A percentile compares a stretch with the other conserved stretches of the same genome.
Evolutionary conservation across 2,329 filamentous ascomycete genomes (phyloP).

Genomic region (Tolypocladium album): DNA sequence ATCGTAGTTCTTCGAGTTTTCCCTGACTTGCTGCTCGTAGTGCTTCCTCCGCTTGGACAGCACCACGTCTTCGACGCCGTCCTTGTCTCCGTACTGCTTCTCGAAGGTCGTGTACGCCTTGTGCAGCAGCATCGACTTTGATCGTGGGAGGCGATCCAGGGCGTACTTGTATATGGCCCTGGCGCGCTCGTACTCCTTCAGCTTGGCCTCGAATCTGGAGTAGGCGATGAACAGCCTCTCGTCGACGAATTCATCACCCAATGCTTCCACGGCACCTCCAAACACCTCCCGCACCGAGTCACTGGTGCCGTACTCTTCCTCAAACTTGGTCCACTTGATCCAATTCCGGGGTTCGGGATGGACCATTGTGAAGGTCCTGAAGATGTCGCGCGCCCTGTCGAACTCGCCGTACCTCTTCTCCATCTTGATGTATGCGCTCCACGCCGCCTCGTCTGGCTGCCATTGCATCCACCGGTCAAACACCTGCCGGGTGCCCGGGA

Average conservation of each 20-base stretch:
- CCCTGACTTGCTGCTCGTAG: conserved; percentile 89
- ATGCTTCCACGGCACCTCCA: conserved; percentile 72
- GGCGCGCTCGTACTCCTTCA: conserved; percentile 91
- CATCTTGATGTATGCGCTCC: conserved; percentile 92
- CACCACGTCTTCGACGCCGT: conserved; percentile 92
- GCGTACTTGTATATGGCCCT: conserved; percentile 96
- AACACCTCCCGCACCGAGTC: conserved; percentile 90
- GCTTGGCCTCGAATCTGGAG: conserved; percentile 84
- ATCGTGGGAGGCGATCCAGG: conserved; percentile 80
- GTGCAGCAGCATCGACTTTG: conserved; percentile 74
- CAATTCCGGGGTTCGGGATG: conserved; percentile 93
- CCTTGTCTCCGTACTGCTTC: conserved; percentile 90
- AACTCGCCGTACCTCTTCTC: conserved; percentile 93
- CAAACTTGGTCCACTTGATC: conserved; percentile 98
- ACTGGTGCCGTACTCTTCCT: conserved; percentile 88
- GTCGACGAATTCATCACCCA: conserved; percentile 93
- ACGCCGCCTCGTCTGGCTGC: conserved; percentile 93
- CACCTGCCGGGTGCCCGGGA: conserved; percentile 82
- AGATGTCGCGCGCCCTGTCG: conserved; percentile 81
- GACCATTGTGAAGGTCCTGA: conserved; percentile 79
- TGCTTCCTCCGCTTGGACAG: conserved; percentile 86
- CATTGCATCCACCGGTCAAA: conserved; percentile 98
- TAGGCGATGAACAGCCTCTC: conserved; percentile 94
- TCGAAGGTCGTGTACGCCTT: conserved; percentile 96
- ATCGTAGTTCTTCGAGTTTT: conserved; percentile 95